Evolutionary conservation across 345 rosid species (phyloP), one percentile per base, ranked within the genome.

Genomic region (Chamaenerion angustifolium): DNA sequence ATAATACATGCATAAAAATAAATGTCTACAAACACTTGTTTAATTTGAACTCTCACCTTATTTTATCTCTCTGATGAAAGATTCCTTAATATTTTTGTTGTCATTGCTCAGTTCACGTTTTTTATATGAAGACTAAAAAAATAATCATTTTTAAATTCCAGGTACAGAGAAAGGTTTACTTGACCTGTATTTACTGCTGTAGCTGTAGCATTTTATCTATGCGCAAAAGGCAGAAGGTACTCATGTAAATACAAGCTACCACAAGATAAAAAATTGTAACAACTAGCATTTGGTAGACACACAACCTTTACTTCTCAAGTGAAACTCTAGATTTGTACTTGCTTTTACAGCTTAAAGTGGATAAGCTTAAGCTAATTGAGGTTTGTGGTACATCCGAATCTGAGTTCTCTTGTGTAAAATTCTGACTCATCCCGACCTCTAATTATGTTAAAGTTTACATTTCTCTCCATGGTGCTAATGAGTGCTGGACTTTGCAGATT

Each of bases 381-480:
- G 85, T 82, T 50, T 87, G 96, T 52, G 98, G 98, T 27, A 76
- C 90, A 35, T 78, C 96, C 48, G 95, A 87, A 69, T 56, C 86
- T 21, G 96, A 87, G 62, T 92, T 92, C 65, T 67, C 81, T 56
- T 65, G 70, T 57, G 96, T 87, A 72, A 79, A 95, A 59, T 40
- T 40, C n/a, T 21, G 18, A 23, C 13, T 51, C 46, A 17, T 2
- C 14, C n/a, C 15, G 12, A 8, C 23, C 12, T 11, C 35, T 35
- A 12, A 18, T 45, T 12, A 46, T 48, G 43, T 17, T 48, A n/a
- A 40, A 5, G 4, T 7, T 27, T 56, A 14, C 11, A 10, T 10
- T 12, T 12, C n/a, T 48, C 47, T 15, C 10, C 13, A 23, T 23
- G 27, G 5, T 23, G 27, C 27, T 23, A 23, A 41, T 56, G 45